These are phyloP conservation scores for Citrus trifoliata DNA, from an alignment of 345 rosid species.

Conservation along the genomic window DNA sequence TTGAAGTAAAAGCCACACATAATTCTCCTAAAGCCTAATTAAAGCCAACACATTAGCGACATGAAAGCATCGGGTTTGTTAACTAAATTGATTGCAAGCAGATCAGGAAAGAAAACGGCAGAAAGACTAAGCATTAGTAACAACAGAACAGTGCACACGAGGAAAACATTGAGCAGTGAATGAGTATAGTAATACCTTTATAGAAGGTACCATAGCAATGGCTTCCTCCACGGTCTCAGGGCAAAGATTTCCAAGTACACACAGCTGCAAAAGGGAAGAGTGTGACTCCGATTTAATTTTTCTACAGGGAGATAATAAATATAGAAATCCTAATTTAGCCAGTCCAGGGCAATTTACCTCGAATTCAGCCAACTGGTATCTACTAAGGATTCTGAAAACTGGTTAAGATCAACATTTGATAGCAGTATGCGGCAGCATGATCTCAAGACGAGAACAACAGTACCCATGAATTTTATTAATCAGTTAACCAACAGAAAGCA, in stretches of 20 bases:
- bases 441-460: not conserved
- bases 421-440: not conserved
- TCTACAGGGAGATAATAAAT: not conserved
- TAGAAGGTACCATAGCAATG: slow-evolving; percentile 93
- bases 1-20: not conserved
- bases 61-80: not conserved
- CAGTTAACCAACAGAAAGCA: not conserved
- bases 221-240: slow-evolving; percentile 99
- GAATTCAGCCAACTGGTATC: slow-evolving; percentile 85
- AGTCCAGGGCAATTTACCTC: slow-evolving; percentile 52
- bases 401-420: slow-evolving; percentile 44
- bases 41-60: not conserved
- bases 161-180: not conserved
- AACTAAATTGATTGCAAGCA: not conserved
- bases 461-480: not conserved
- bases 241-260: slow-evolving; percentile 97
- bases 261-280: slow-evolving; percentile 53
- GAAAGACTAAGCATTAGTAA: not conserved
- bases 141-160: not conserved
- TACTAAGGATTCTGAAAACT: slow-evolving; percentile 67
- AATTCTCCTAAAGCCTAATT: not conserved
- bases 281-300: not conserved
- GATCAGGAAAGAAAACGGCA: not conserved
- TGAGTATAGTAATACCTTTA: slow-evolving; percentile 51
- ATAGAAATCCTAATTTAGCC: not conserved